Base-by-base conservation (phyloP, 192 early-diverging fungal genomes). In the Kappamyces sp. region DNA sequence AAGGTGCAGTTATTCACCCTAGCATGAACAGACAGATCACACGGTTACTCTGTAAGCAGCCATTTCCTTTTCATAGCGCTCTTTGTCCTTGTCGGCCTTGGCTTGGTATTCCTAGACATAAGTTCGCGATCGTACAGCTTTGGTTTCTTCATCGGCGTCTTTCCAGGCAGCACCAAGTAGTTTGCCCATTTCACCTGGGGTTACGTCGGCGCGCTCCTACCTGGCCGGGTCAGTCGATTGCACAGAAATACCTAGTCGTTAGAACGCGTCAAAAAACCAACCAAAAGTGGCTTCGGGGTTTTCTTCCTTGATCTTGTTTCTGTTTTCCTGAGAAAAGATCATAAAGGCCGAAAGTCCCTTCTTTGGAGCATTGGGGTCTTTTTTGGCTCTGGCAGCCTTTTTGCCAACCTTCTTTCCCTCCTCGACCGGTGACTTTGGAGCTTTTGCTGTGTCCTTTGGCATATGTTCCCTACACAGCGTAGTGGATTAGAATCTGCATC, bases 321-420 rank as follows among this genome's bases (percentile, higher is more conserved):
- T 80, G 74, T 84, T 86, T 60, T 84, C 91, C 72, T 90, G 79
- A 35, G 88, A 88, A 75, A 90, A 97, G 73, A 90, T 77, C 76
- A 97, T 86, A 80, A 90, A 97, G 13, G 90, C 91, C 12, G 93
- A 89, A 52, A 93, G 77, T 2, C 86, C 81, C 76, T 88, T 88
- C 82, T 97, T 97, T 74, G 93, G 93, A 10, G 86, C 87, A 63
- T 79, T 83, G 47, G 87, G 84, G 82, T 93, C 88, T 84, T 96
- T 93, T 83, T 89, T 90, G 64, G 75, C 66, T 51, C 74, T 74
- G 55, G 73, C 74, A 70, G 73, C 69, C 40, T 63, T 66, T 41
- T 65, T 55, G 43, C 51, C 41, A 32, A 33, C 58, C 51, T 66
- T 65, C 9, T 36, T 13, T 59, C 43, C 43, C 49, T 59, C 57